Evolutionary conservation across 257 asterid species (phyloP).

Genomic region (Solanum stenotomum): DNA sequence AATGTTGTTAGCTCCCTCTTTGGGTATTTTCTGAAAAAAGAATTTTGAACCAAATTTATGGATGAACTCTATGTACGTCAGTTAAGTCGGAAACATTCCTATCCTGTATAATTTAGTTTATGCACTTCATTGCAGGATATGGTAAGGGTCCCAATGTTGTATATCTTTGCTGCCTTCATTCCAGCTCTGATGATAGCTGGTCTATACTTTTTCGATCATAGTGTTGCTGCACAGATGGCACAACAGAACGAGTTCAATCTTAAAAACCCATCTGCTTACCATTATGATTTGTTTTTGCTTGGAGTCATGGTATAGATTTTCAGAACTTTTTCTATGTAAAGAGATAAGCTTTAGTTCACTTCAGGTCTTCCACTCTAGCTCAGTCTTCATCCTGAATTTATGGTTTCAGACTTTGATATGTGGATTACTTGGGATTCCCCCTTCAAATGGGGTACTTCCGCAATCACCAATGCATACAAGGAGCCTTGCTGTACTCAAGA

Average conservation of each 20-base stretch:
- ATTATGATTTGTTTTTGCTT: conserved; percentile 63
- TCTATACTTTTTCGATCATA: conserved; percentile 80
- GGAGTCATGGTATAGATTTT: conserved; percentile 59
- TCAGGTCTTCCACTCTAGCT: background rate
- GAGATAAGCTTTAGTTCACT: background rate
- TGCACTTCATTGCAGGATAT: conserved; percentile 53
- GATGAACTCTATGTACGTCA: background rate
- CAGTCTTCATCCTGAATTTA: background rate
- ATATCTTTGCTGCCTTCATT: conserved; percentile 66
- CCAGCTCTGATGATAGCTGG: conserved; percentile 95
- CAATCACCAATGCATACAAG: conserved; percentile 98
- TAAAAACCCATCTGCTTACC: conserved; percentile 82
- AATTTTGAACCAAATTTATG: background rate
- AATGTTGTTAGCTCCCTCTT: background rate
- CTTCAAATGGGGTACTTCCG: conserved; percentile 97
- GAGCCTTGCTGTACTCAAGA: conserved; percentile 90
- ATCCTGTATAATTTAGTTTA: background rate
- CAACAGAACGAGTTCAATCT: conserved; percentile 86
- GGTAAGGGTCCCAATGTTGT: conserved; percentile 53
- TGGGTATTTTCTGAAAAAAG: background rate
- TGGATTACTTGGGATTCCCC: conserved; percentile 95
- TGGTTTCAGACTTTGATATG: conserved; percentile 71
- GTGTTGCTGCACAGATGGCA: conserved; percentile 90
- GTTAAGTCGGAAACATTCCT: background rate
- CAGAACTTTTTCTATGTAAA: background rate